Percentiles rank a stretch among this genome's conserved stretches.
Evolutionary conservation across 371 early-diverging fungal species (phyloP).

Genomic region (Chytridiales sp.): DNA sequence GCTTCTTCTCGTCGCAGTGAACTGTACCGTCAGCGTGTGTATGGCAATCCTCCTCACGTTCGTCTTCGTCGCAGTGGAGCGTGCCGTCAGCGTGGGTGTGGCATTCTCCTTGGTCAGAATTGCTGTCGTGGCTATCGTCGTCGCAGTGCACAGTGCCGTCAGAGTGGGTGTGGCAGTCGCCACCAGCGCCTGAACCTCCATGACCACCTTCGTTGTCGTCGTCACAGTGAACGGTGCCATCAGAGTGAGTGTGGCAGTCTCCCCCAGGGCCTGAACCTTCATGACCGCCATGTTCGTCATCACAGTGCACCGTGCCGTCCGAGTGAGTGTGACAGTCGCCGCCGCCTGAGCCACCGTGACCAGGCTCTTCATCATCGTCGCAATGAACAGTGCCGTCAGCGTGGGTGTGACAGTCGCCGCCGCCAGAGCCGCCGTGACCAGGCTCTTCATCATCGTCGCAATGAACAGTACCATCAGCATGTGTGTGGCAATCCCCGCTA

Average conservation of each 20-base stretch:
- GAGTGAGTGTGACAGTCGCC: not conserved
- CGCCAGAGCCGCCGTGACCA: not conserved
- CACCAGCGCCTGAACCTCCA: not conserved
- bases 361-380: not conserved
- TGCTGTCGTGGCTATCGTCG: not conserved
- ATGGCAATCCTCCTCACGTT: not conserved
- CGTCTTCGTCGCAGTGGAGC: not conserved
- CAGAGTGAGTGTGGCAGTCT: not conserved
- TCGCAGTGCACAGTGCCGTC: not conserved
- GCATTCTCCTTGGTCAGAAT: not conserved
- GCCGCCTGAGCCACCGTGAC: not conserved
- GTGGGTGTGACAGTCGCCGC: not conserved
- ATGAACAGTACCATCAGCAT: too few species aligned
- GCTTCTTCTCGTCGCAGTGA: not conserved
- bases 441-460: not conserved
- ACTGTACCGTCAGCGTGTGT: not conserved
- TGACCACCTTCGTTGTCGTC: not conserved
- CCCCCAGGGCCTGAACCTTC: not conserved
- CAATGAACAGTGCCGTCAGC: not conserved
- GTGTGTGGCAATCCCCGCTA: not conserved
- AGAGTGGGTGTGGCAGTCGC: constrained; percentile 1
- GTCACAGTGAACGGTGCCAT: not conserved
- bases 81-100: not conserved
- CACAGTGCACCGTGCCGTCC: not conserved
- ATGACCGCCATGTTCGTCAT: not conserved